A percentile compares a stretch with the other conserved stretches of the same genome.
phyloP scores from a whole-genome alignment of 1,284 basidiomycete genomes.

The Puccinia hordei region DNA sequence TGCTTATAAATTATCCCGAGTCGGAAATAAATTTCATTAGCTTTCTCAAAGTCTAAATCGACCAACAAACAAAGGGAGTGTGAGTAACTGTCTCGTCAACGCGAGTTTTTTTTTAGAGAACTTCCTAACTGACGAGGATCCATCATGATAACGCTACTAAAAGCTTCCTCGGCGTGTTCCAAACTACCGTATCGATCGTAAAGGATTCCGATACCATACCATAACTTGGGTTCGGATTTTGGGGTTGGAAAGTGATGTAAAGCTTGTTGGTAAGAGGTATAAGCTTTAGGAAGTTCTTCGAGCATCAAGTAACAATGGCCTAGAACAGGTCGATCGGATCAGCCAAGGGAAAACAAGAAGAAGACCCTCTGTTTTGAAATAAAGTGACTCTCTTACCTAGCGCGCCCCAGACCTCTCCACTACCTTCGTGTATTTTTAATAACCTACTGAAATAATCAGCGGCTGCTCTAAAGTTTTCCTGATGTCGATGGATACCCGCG shows the following conservation, averaged over 20 bases:
- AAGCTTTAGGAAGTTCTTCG: slow-evolving; percentile 97
- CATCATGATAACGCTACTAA: slow-evolving; percentile 93
- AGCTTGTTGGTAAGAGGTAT: slow-evolving; percentile 97
- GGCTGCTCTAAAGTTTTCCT: slow-evolving; percentile 62
- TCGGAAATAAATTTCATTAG: slow-evolving; percentile 97
- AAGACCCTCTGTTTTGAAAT: no score
- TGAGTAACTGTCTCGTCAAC: no score
- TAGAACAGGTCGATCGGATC: no score
- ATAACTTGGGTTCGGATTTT: slow-evolving; percentile 96
- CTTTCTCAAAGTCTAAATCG: slow-evolving; percentile 86
- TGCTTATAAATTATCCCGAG: slow-evolving; percentile 99
- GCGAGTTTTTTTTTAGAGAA: slow-evolving; percentile 32
- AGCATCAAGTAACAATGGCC: slow-evolving; percentile 99
- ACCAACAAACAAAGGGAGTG: neutral
- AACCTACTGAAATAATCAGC: slow-evolving; percentile 56
- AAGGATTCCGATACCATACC: slow-evolving; percentile 98
- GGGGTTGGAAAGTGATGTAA: slow-evolving; percentile 93
- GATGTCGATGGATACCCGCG: slow-evolving; percentile 67
- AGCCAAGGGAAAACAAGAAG: no score
- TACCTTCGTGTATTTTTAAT: slow-evolving; percentile 76
- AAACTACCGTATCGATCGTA: slow-evolving; percentile 98
- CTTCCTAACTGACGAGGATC: slow-evolving; percentile 73
- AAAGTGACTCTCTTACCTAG: slow-evolving; percentile 65
- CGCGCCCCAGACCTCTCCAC: slow-evolving; percentile 92
- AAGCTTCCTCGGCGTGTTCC: slow-evolving; percentile 98